These are phyloP conservation scores for Taxawa tesnikishii DNA, from an alignment of 2,329 filamentous ascomycete genomes.

Conservation along the genomic window DNA sequence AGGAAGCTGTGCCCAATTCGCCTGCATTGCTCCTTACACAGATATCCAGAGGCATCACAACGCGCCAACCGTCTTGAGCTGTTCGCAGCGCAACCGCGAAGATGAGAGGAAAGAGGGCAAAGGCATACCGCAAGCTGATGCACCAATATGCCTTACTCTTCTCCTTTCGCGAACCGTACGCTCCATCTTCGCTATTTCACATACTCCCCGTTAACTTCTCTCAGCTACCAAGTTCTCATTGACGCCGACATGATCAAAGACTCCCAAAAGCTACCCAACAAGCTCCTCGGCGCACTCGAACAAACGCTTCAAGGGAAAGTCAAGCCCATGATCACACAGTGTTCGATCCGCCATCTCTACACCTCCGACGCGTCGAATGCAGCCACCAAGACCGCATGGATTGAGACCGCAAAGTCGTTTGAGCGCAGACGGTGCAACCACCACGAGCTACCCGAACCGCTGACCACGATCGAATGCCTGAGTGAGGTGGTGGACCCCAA, in stretches of 20 bases:
- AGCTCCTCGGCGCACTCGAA: slow-evolving; percentile 63
- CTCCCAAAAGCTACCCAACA: slow-evolving; percentile 77
- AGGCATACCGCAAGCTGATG: slow-evolving; percentile 85
- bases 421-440: slow-evolving; percentile 72
- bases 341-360: slow-evolving; percentile 70
- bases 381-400: slow-evolving; percentile 41
- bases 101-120: slow-evolving; percentile 57
- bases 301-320: slow-evolving; percentile 77
- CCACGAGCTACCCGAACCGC: slow-evolving; percentile 59
- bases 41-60: no score
- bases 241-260: slow-evolving; percentile 78
- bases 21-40: no score
- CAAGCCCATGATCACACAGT: slow-evolving; percentile 76
- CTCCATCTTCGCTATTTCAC: no score
- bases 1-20: no score
- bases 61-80: no score
- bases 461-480: slow-evolving; percentile 59
- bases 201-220: no score
- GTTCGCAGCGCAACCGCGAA: no score
- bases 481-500: slow-evolving; percentile 69
- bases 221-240: slow-evolving; percentile 88
- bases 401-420: slow-evolving; percentile 61
- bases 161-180: slow-evolving; percentile 84
- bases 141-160: slow-evolving; percentile 79
- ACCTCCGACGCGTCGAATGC: slow-evolving; percentile 18